Evolutionary conservation across 2,329 filamentous ascomycete genomes (phyloP).

Genomic region (Mariannaea sp.): DNA sequence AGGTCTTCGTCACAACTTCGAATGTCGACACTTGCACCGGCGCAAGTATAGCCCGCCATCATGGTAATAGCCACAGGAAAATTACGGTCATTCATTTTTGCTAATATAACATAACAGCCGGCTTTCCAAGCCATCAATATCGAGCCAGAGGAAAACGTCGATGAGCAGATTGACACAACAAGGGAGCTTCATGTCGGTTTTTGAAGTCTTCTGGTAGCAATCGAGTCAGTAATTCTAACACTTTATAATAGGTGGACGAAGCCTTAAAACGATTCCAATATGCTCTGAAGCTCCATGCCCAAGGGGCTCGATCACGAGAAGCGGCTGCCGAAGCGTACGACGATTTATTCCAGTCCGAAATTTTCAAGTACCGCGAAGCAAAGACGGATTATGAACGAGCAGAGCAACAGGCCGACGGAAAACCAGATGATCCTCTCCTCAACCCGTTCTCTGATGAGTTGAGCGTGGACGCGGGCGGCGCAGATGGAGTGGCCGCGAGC

Average conservation of each 20-base stretch:
- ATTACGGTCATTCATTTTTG: background rate
- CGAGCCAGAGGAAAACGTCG: conserved; percentile 86
- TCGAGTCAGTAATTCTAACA: conserved; percentile 8
- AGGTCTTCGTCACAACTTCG: conserved; percentile 18
- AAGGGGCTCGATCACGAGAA: conserved; percentile 75
- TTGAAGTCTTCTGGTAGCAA: accelerated
- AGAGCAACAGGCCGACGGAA: conserved; percentile 58
- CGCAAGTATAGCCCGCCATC: conserved; percentile 24
- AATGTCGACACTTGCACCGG: conserved; percentile 27
- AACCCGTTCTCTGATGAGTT: conserved; percentile 57
- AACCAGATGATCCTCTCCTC: conserved; percentile 45
- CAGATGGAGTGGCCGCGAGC: conserved; percentile 77
- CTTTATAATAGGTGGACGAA: conserved; percentile 76
- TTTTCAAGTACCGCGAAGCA: conserved; percentile 90
- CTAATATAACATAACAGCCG: conserved; percentile 48
- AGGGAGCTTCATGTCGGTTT: conserved; percentile 78
- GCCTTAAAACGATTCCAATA: conserved; percentile 92
- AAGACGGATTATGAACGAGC: conserved; percentile 81
- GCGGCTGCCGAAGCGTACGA: conserved; percentile 83
- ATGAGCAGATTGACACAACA: conserved; percentile 92
- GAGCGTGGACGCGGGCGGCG: conserved; percentile 63
- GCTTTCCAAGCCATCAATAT: conserved; percentile 90
- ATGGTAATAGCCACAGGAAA: conserved; percentile 25
- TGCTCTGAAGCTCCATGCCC: conserved; percentile 88
- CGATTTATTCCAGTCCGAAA: conserved; percentile 85